Evolutionary conservation across 2,329 filamentous ascomycete species (phyloP).

Genomic region (Hymenoscyphus infarciens): DNA sequence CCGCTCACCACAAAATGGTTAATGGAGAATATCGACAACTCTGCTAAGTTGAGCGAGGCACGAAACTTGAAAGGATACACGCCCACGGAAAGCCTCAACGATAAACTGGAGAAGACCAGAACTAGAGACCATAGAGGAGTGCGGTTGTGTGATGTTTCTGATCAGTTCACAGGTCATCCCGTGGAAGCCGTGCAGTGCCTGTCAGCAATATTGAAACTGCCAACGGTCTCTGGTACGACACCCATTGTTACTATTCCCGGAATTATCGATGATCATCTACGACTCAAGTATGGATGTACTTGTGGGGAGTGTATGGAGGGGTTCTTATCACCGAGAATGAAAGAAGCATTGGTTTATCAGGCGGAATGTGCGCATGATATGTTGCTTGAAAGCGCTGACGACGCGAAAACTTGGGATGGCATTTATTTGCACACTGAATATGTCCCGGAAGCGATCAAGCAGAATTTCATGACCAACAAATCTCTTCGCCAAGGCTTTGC

Average conservation of each 20-base stretch:
- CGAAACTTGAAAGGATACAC: constrained; percentile 37
- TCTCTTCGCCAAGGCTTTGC: constrained; percentile 36
- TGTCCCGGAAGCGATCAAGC: constrained; percentile 26
- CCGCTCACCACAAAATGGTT: constrained; percentile 29
- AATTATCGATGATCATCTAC: constrained; percentile 16
- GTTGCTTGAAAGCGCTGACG: constrained; percentile 21
- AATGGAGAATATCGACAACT: constrained; percentile 25
- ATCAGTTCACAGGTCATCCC: constrained; percentile 35
- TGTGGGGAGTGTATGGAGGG: constrained; percentile 38
- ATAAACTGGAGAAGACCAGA: constrained; percentile 33
- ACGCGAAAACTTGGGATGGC: constrained; percentile 23
- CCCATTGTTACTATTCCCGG: constrained; percentile 7
- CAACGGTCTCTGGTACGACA: background rate
- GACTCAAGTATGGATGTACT: constrained; percentile 38
- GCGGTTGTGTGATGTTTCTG: constrained; percentile 25
- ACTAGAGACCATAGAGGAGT: constrained; percentile 21
- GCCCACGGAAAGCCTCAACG: constrained; percentile 34
- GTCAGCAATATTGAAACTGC: constrained; percentile 19
- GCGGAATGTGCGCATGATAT: constrained; percentile 31
- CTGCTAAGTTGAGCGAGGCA: constrained; percentile 17
- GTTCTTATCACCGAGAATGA: constrained; percentile 40
- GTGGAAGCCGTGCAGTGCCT: constrained; percentile 32
- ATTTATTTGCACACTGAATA: constrained; percentile 26
- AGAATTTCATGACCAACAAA: constrained; percentile 37
- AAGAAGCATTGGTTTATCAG: constrained; percentile 30